Conservation (phyloP, 352 stramenopile species). For the Phytophthora hibernalis region DNA sequence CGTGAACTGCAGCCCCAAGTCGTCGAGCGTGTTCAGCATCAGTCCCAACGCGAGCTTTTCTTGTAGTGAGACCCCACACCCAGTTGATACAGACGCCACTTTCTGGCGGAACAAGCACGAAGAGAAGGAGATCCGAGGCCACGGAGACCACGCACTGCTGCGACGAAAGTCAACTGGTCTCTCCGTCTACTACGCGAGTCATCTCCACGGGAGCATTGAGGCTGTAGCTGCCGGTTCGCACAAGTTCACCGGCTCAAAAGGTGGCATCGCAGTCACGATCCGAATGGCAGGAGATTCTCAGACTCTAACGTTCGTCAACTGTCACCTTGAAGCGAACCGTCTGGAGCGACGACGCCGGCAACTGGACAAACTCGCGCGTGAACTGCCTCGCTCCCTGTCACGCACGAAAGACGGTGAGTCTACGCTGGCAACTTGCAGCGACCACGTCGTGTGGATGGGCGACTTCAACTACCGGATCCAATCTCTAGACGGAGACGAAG, state of each 20-base stretch:
- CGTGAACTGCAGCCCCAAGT: conserved; percentile 16
- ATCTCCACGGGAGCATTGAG: conserved; percentile 47
- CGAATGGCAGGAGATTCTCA: conserved; percentile 48
- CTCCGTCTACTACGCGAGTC: conserved; percentile 56
- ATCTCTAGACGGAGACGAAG: conserved; percentile 50
- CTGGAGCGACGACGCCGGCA: conserved; percentile 58
- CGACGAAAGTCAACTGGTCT: conserved; percentile 73
- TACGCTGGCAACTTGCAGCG: conserved; percentile 58
- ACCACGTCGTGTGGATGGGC: conserved; percentile 84
- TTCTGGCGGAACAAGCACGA: conserved; percentile 28
- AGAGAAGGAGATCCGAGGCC: conserved; percentile 56
- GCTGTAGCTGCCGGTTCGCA: conserved; percentile 57
- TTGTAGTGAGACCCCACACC: not conserved
- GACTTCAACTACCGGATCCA: conserved; percentile 85
- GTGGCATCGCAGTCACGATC: conserved; percentile 62
- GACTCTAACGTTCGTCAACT: conserved; percentile 74
- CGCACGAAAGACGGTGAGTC: conserved; percentile 5
- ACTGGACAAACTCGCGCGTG: conserved; percentile 50
- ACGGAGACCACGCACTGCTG: conserved; percentile 71
- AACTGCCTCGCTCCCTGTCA: conserved; percentile 55
- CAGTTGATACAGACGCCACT: not conserved
- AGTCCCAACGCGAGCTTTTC: conserved; percentile 22
- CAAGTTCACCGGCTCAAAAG: conserved; percentile 77
- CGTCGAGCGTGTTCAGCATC: conserved; percentile 12
- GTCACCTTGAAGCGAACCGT: conserved; percentile 74